Conservation (phyloP, 2,329 filamentous ascomycete species). For the Cryphonectria japonica region DNA sequence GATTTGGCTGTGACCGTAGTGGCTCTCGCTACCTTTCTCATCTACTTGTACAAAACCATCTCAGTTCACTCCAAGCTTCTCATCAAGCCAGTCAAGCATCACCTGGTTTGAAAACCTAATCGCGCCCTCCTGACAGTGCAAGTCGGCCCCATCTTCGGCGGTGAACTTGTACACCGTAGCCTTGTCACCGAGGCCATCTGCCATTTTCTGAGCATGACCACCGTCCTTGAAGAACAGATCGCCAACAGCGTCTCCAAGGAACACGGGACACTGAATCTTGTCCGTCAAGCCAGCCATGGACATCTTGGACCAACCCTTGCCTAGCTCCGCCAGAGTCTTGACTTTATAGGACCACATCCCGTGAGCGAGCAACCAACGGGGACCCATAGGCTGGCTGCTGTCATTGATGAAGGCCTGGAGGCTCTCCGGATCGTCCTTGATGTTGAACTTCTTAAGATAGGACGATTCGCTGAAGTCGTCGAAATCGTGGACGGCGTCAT, state of each 20-base stretch:
- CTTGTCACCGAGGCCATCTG: constrained; percentile 8
- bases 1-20: too few species aligned
- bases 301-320: not conserved
- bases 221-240: constrained; percentile 9
- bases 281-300: constrained; percentile 9
- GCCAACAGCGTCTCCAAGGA: constrained; percentile 8
- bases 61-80: constrained; percentile 2
- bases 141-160: constrained; percentile 8
- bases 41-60: too few species aligned
- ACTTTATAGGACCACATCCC: constrained; percentile 41
- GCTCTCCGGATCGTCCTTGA: constrained; percentile 29
- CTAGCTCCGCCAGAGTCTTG: constrained; percentile 1
- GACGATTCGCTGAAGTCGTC: constrained; percentile 30
- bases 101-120: constrained; percentile 5
- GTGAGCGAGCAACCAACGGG: constrained; percentile 40
- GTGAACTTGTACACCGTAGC: constrained; percentile 11
- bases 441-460: constrained; percentile 29
- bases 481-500: constrained; percentile 44
- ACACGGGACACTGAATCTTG: constrained; percentile 13
- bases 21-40: too few species aligned
- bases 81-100: constrained; percentile 10
- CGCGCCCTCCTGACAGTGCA: constrained; percentile 1
- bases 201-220: constrained; percentile 12
- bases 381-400: constrained; percentile 27
- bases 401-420: constrained; percentile 30